Conservation (phyloP, 139 green algal genomes). For the Picochlorum costavermella region DNA sequence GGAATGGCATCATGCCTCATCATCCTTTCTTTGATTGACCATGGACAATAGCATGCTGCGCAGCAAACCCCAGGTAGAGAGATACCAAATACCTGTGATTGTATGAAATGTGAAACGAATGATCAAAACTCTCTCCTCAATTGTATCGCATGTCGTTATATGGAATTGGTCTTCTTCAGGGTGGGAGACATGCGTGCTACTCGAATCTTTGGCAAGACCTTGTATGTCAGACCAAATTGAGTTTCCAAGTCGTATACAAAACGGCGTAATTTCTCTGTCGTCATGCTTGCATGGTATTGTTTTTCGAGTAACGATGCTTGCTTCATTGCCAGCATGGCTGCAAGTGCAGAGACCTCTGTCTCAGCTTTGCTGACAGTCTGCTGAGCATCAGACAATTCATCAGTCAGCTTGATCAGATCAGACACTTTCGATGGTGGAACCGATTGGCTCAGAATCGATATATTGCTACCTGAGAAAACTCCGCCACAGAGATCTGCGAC, state of each 20-base stretch:
- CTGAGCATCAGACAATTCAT: slow-evolving; percentile 19
- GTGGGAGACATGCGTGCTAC: not conserved
- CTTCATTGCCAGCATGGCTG: slow-evolving; percentile 40
- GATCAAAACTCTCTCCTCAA: not conserved
- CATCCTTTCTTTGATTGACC: too few relatives aligned
- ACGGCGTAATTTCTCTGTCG: slow-evolving; percentile 29
- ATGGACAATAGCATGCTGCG: too few relatives aligned
- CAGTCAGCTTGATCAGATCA: slow-evolving; percentile 25
- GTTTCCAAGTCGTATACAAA: slow-evolving; percentile 39
- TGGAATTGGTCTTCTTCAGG: not conserved
- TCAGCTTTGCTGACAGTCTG: slow-evolving; percentile 29
- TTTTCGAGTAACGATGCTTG: slow-evolving; percentile 34
- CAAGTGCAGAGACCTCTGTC: slow-evolving; percentile 43
- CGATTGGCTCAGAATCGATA: slow-evolving; percentile 8
- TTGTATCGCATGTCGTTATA: not conserved
- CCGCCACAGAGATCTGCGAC: not conserved
- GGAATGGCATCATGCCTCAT: too few relatives aligned
- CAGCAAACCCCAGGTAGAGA: too few relatives aligned
- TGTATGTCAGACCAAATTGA: slow-evolving; percentile 24
- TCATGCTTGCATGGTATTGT: slow-evolving; percentile 14
- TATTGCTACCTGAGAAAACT: slow-evolving; percentile 8
- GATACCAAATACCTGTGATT: too few relatives aligned
- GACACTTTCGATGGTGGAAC: slow-evolving; percentile 25
- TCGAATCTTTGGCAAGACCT: slow-evolving; percentile 6
- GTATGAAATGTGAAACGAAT: not conserved